phyloP scores from a whole-genome alignment of 129 eudicot species.

The Lactuca saligna region DNA sequence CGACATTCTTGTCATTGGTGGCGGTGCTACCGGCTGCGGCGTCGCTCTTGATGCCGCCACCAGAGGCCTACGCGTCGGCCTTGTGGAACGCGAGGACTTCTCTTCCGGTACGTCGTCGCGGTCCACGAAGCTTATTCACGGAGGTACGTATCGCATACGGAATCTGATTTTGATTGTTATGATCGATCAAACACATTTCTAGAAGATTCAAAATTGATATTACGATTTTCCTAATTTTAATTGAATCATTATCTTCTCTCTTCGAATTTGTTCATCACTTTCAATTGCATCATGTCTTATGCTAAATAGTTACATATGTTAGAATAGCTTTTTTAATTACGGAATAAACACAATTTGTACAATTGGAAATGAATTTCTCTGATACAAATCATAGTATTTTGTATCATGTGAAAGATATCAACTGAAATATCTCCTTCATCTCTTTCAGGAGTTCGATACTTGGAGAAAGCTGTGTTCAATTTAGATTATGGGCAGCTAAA shows the following conservation, averaged over 20 bases:
- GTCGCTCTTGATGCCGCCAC: conserved; percentile 92
- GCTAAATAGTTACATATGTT: too few species aligned
- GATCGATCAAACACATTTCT: not conserved
- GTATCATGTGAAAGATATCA: too few species aligned
- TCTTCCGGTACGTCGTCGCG: conserved; percentile 90
- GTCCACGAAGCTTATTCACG: conserved; percentile 84
- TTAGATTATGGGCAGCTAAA: conserved; percentile 87
- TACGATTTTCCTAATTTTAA: not conserved
- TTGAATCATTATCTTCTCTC: not conserved
- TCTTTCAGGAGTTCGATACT: conserved; percentile 83
- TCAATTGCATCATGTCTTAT: not conserved
- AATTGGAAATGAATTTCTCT: too few species aligned
- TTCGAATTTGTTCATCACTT: not conserved
- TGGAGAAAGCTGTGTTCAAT: conserved; percentile 92
- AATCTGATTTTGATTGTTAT: not conserved
- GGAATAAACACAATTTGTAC: too few species aligned
- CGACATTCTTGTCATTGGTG: conserved; percentile 80
- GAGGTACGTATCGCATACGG: conserved; percentile 44
- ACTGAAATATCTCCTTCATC: not conserved
- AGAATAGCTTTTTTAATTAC: too few species aligned
- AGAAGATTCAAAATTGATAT: not conserved
- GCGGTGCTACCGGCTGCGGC: conserved; percentile 94
- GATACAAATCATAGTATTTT: too few species aligned
- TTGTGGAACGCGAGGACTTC: conserved; percentile 87
- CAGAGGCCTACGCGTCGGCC: conserved; percentile 89